phyloP scores from a whole-genome alignment of 306 rosid species.

The Cicer bijugum region DNA sequence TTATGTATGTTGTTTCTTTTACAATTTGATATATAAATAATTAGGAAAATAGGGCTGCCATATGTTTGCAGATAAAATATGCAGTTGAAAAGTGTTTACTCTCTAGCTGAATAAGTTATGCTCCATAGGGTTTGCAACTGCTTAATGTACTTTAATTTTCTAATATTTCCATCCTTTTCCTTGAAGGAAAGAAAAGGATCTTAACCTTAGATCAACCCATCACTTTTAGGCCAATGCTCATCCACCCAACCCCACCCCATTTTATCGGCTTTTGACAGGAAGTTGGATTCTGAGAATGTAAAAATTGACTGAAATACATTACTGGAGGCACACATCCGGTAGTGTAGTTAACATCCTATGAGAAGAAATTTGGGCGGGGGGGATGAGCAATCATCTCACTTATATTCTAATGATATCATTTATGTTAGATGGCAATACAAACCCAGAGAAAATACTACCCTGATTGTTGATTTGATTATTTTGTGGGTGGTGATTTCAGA shows the following conservation, averaged over 20 bases:
- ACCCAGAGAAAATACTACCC: conserved; percentile 15
- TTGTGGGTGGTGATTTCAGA: conserved; percentile 23
- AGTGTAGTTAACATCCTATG: too few species aligned
- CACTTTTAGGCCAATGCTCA: too few species aligned
- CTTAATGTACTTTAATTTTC: conserved; percentile 1
- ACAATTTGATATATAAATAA: conserved; percentile 25
- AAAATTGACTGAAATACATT: too few species aligned
- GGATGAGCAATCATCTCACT: not conserved
- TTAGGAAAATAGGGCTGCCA: conserved; percentile 33
- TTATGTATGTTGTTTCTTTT: not conserved
- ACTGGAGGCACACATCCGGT: too few species aligned
- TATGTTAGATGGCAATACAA: conserved; percentile 19
- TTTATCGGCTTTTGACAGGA: too few species aligned
- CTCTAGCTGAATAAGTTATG: conserved; percentile 28
- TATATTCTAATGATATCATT: conserved; percentile 25
- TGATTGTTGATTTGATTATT: conserved; percentile 19
- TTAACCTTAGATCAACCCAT: not conserved
- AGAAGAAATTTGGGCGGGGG: too few species aligned
- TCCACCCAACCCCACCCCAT: too few species aligned
- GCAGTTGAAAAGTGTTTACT: conserved; percentile 28
- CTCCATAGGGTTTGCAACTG: conserved; percentile 11
- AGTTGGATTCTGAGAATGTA: too few species aligned
- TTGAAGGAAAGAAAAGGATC: not conserved
- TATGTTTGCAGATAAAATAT: conserved; percentile 34
- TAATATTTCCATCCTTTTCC: conserved; percentile 20